Evolutionary conservation across 2,329 filamentous ascomycete species (phyloP).

Genomic region (Aureobasidium leucospermi): DNA sequence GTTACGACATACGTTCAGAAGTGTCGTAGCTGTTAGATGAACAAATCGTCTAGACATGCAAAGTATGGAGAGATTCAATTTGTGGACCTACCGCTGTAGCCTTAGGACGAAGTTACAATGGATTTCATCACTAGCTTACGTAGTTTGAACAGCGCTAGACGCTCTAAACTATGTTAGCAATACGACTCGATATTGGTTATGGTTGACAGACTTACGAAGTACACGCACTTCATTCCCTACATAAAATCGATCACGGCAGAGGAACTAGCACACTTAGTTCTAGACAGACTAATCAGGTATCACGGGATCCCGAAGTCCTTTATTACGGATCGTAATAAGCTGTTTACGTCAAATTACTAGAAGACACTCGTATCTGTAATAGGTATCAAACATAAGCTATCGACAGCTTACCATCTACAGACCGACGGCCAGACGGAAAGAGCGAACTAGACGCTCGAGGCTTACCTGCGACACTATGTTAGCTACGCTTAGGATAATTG

Average conservation of each 20-base stretch:
- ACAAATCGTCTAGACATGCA: neutral
- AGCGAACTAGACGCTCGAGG: no score
- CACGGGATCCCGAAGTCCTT: conserved; percentile 17
- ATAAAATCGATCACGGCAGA: conserved; percentile 15
- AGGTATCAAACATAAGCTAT: no score
- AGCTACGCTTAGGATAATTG: no score
- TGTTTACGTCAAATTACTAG: conserved; percentile 21
- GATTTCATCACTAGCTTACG: conserved; percentile 23
- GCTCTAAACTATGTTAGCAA: neutral
- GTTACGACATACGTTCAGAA: conserved; percentile 10
- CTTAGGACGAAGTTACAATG: conserved; percentile 17
- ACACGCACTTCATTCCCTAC: conserved; percentile 16
- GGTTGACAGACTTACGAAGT: conserved; percentile 20
- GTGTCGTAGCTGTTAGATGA: conserved; percentile 7
- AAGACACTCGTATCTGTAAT: no score
- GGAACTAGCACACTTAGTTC: conserved; percentile 18
- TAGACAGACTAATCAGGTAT: conserved; percentile 18
- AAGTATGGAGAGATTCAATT: conserved; percentile 7
- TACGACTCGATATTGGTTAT: conserved; percentile 20
- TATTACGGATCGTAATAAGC: conserved; percentile 20
- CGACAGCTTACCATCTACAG: no score
- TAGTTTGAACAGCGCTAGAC: conserved; percentile 1
- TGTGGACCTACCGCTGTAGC: neutral
- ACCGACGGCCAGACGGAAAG: no score
- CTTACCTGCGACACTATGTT: no score